A percentile compares a stretch with the other conserved stretches of the same genome.
Evolutionary conservation across 2,329 filamentous ascomycete species (phyloP).

Genomic region (Pestalotiopsis sp.): DNA sequence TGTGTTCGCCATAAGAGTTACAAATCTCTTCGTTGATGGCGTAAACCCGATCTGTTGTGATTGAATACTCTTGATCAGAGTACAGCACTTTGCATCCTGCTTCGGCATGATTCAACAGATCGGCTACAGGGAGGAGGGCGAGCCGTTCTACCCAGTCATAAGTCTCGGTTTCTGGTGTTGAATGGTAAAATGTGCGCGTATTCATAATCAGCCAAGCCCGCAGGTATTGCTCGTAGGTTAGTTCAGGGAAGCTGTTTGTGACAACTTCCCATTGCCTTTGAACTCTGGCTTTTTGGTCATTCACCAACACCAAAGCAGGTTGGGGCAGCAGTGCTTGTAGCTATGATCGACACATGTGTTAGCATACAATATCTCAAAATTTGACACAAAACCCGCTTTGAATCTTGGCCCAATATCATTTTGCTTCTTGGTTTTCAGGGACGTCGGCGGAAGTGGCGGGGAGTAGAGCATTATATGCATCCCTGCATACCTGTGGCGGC

Average conservation of each 20-base stretch:
- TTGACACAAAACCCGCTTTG: background rate
- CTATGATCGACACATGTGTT: background rate
- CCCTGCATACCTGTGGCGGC: background rate
- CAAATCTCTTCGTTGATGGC: conserved; percentile 44
- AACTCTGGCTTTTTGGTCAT: conserved; percentile 27
- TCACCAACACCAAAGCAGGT: background rate
- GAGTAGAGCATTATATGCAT: background rate
- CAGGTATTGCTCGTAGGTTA: conserved; percentile 35
- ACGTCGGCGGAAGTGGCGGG: background rate
- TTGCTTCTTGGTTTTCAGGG: too few relatives aligned
- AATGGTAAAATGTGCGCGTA: conserved; percentile 62
- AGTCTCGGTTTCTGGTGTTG: conserved; percentile 39
- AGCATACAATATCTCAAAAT: background rate
- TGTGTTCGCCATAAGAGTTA: conserved; percentile 52
- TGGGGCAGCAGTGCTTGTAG: conserved; percentile 9
- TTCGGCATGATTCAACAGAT: conserved; percentile 15
- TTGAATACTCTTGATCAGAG: background rate
- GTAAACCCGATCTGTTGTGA: conserved; percentile 11
- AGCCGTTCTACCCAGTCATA: conserved; percentile 19
- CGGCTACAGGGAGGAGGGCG: conserved; percentile 14
- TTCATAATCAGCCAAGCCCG: conserved; percentile 65
- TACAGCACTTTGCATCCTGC: conserved; percentile 11
- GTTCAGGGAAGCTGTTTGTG: background rate
- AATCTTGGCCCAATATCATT: too few relatives aligned
- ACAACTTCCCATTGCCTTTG: conserved; percentile 3